Evolutionary conservation across 1,284 basidiomycete species (phyloP).

Genomic region (Cryptococcus maquisensis): DNA sequence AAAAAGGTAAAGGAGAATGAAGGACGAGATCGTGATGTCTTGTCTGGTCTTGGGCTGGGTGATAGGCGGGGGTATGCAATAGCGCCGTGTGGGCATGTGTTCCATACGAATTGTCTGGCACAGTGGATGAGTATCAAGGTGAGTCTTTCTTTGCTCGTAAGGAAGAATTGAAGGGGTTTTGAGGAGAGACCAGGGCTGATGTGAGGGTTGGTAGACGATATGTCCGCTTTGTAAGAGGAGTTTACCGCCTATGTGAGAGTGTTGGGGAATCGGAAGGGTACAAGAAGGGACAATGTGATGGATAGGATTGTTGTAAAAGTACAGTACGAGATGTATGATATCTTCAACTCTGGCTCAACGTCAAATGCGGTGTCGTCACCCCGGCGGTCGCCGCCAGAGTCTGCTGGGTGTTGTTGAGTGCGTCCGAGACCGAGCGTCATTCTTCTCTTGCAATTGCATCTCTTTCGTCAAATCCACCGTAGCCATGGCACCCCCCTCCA

Average conservation of each 20-base stretch:
- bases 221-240: conserved; percentile 18
- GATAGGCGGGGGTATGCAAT: conserved; percentile 66
- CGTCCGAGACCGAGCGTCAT: no score
- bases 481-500: conserved; percentile 20
- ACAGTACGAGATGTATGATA: no score
- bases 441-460: not conserved
- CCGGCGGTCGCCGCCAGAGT: no score
- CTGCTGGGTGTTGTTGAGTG: no score
- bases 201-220: conserved; percentile 8
- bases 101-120: conserved; percentile 77
- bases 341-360: no score
- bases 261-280: not conserved
- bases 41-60: conserved; percentile 29
- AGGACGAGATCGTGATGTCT: conserved; percentile 14
- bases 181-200: not conserved
- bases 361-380: no score
- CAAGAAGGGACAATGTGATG: no score
- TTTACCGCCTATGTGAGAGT: conserved; percentile 11
- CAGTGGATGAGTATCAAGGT: conserved; percentile 89
- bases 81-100: conserved; percentile 83
- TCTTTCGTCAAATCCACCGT: not conserved
- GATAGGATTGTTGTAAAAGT: no score
- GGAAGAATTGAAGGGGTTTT: not conserved
- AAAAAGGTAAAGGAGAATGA: conserved; percentile 4
- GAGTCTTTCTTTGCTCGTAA: conserved; percentile 13